phyloP scores from a whole-genome alignment of 2,329 filamentous ascomycete genomes.

The Epichloe glyceriae region DNA sequence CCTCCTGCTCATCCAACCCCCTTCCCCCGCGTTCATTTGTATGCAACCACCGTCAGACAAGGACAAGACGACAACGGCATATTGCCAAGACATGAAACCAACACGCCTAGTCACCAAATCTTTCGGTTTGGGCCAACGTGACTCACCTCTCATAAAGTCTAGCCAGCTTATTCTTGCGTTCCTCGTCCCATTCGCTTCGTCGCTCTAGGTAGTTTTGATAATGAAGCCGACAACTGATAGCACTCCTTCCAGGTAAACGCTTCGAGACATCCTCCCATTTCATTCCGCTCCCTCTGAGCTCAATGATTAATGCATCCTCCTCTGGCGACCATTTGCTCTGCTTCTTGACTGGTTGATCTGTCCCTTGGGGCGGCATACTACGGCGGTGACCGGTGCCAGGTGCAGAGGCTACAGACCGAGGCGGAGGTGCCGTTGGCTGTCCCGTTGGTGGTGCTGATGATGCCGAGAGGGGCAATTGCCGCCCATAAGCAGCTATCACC shows the following conservation, averaged over 20 bases:
- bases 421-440: not conserved
- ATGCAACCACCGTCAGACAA: too few relatives aligned
- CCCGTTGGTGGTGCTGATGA: not conserved
- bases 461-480: conserved; percentile 8
- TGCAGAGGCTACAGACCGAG: conserved; percentile 18
- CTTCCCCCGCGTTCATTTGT: too few relatives aligned
- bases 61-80: too few relatives aligned
- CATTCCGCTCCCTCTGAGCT: conserved; percentile 80
- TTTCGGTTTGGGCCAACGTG: not conserved
- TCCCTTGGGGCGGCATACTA: conserved; percentile 32
- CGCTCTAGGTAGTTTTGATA: conserved; percentile 97
- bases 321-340: conserved; percentile 95
- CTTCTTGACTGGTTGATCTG: conserved; percentile 70
- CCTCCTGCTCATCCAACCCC: too few relatives aligned
- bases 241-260: conserved; percentile 75
- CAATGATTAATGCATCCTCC: conserved; percentile 87
- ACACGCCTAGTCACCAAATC: not conserved
- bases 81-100: too few relatives aligned
- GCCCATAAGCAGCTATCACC: conserved; percentile 10
- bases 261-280: conserved; percentile 99
- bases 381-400: conserved; percentile 19
- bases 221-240: conserved; percentile 86
- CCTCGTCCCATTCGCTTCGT: conserved; percentile 89
- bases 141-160: conserved; percentile 85
- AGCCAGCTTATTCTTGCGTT: conserved; percentile 93